Base-by-base conservation (phyloP, 495 filamentous ascomycete genomes). In the Penicillium canescens region DNA sequence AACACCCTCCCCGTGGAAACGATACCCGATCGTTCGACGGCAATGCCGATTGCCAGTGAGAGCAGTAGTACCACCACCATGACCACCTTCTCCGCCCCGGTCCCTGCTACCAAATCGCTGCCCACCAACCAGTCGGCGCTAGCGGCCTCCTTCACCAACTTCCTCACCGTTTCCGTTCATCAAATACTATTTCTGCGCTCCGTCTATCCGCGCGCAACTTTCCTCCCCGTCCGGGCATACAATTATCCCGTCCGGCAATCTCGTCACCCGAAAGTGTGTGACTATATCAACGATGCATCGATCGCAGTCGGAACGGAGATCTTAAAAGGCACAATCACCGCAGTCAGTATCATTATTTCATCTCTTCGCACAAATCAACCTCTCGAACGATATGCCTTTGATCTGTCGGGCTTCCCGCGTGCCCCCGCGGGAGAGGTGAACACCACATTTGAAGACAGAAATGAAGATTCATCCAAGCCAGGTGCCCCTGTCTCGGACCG, bases 91-190 rank as follows among this genome's bases (percentile, higher is more conserved):
- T 70, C 74, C 60, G 65, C 73, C 43, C 73, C 74, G 51, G 62
- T 76, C 61, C 69, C 71, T 57, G 70, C 71, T 61, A 67, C 74
- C 58, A 69, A 62, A 63, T 66, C 69, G 61, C 58, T 74, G 60
- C 75, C 73, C 47, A 73, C 68, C 58, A 76, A 75, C 34, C 72
- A 77, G 60, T 71, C 73, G 60, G 72, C 73, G 44, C 63, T 78
- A 62, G 72, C 75, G 49, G 73, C 75, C 45, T 75, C 75, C 34
- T 78, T 78, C 61, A 78, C 75, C 59, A 78, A 84, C 67, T 97
- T 98, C 76, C 86, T 98, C 41, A 90, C 84, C 50, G 86, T 94
- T 38, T 86, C 89, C 57, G 89, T 93, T 65, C 94, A 98, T 77
- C 94, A 93, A 61, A 90, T 98, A 65, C 85, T 98, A 56, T 95